A percentile compares a stretch with the other conserved stretches of the same genome.
phyloP scores from a whole-genome alignment of 2,329 filamentous ascomycete genomes.

The Biscogniauxia mediterranea region DNA sequence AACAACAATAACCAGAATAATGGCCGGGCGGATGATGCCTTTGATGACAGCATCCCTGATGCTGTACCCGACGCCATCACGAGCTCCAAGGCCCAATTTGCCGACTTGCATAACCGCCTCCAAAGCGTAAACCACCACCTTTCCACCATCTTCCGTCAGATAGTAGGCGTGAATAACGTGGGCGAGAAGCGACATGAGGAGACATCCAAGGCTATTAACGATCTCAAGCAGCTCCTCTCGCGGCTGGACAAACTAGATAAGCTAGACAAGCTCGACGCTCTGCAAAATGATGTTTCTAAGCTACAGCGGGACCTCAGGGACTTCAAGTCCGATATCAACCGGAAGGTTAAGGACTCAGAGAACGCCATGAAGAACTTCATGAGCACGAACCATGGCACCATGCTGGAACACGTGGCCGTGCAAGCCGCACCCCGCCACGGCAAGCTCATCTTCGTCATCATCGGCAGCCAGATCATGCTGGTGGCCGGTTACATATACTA shows the following conservation, averaged over 20 bases:
- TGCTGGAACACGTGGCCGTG: constrained; percentile 46
- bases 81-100: constrained; percentile 64
- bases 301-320: constrained; percentile 59
- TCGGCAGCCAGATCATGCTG: constrained; percentile 72
- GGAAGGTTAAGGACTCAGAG: constrained; percentile 51
- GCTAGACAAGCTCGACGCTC: constrained; percentile 42
- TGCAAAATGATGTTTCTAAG: constrained; percentile 47
- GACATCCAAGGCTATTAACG: constrained; percentile 45
- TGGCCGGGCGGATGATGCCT: constrained; percentile 28
- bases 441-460: constrained; percentile 64
- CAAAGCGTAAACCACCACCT: constrained; percentile 71
- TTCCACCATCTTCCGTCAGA: constrained; percentile 57
- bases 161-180: constrained; percentile 49
- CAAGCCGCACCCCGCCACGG: constrained; percentile 50
- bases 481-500: constrained; percentile 70
- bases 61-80: constrained; percentile 46
- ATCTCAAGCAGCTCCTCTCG: constrained; percentile 45
- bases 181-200: constrained; percentile 59
- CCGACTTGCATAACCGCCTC: constrained; percentile 80
- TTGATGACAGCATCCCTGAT: constrained; percentile 47
- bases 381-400: constrained; percentile 47
- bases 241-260: constrained; percentile 42
- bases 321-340: constrained; percentile 54
- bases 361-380: constrained; percentile 52
- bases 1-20: constrained; percentile 26